Evolutionary conservation across 2,329 filamentous ascomycete genomes (phyloP).

Genomic region (Neopestalotiopsis sp.): DNA sequence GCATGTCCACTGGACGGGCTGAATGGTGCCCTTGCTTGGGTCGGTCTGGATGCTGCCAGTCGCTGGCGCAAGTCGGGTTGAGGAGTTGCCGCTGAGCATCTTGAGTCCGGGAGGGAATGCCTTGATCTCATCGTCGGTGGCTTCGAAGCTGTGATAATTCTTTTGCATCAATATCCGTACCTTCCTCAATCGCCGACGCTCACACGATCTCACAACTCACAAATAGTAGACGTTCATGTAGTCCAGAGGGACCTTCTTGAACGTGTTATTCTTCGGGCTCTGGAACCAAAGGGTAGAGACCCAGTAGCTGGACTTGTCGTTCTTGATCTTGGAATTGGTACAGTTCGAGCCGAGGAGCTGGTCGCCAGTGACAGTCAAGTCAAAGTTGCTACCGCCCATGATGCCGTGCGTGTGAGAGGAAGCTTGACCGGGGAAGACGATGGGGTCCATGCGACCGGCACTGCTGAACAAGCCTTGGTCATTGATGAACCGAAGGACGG

Average conservation of each 20-base stretch:
- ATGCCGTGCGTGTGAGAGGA: slow-evolving; percentile 73
- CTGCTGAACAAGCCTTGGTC: slow-evolving; percentile 59
- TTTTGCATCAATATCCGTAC: neutral
- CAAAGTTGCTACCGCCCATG: slow-evolving; percentile 73
- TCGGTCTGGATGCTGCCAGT: slow-evolving; percentile 57
- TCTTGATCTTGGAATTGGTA: slow-evolving; percentile 71
- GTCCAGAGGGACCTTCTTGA: slow-evolving; percentile 71
- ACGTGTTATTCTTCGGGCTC: slow-evolving; percentile 64
- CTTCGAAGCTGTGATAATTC: slow-evolving; percentile 55
- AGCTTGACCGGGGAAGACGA: slow-evolving; percentile 65
- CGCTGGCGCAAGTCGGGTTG: slow-evolving; percentile 60
- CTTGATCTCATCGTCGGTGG: slow-evolving; percentile 67
- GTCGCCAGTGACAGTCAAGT: slow-evolving; percentile 64
- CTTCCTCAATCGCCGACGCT: neutral
- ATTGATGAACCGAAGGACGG: slow-evolving; percentile 74
- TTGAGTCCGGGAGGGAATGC: slow-evolving; percentile 74
- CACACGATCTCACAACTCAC: slow-evolving; percentile 43
- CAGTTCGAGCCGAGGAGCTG: slow-evolving; percentile 67
- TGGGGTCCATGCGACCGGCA: slow-evolving; percentile 68
- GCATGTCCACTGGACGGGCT: slow-evolving; percentile 65
- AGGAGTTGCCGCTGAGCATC: slow-evolving; percentile 72
- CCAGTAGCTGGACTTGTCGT: slow-evolving; percentile 80
- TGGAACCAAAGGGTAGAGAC: slow-evolving; percentile 73
- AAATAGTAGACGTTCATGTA: slow-evolving; percentile 83
- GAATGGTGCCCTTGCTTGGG: slow-evolving; percentile 55